A percentile compares a stretch with the other conserved stretches of the same genome.
Conservation (phyloP, 2,329 filamentous ascomycete species). For the Alternaria hordeiaustralica region DNA sequence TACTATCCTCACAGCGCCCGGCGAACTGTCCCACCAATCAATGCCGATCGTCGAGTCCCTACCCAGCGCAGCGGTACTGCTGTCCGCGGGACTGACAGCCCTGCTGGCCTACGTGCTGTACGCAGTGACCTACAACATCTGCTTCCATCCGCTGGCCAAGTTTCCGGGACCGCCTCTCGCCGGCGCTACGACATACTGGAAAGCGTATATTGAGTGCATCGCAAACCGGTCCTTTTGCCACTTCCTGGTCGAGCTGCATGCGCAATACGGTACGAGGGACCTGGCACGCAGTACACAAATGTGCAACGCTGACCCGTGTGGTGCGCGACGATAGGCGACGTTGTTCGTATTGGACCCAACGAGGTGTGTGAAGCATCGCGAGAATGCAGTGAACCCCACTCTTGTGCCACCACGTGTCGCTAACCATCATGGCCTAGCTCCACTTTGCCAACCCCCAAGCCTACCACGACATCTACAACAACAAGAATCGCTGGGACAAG, state of each 20-base stretch:
- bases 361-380: slow-evolving; percentile 25
- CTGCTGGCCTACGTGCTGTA: slow-evolving; percentile 24
- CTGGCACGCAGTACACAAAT: not conserved
- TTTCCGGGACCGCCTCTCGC: slow-evolving; percentile 51
- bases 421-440: slow-evolving; percentile 39
- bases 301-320: slow-evolving; percentile 11
- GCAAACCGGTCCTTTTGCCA: slow-evolving; percentile 38
- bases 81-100: slow-evolving; percentile 18
- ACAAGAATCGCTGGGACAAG: slow-evolving; percentile 53
- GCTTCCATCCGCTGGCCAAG: slow-evolving; percentile 52
- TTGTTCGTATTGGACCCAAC: slow-evolving; percentile 39
- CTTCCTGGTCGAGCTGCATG: slow-evolving; percentile 33
- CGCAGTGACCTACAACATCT: slow-evolving; percentile 43
- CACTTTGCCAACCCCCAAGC: slow-evolving; percentile 53
- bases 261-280: slow-evolving; percentile 28
- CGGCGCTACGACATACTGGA: slow-evolving; percentile 34
- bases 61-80: slow-evolving; percentile 9
- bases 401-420: not conserved
- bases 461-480: slow-evolving; percentile 55
- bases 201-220: slow-evolving; percentile 38
- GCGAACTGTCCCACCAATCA: not conserved
- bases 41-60: not conserved
- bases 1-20: not conserved
- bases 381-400: not conserved
- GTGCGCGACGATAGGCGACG: slow-evolving; percentile 22